phyloP scores from a whole-genome alignment of 1,284 basidiomycete species.

The Irpex sp. region DNA sequence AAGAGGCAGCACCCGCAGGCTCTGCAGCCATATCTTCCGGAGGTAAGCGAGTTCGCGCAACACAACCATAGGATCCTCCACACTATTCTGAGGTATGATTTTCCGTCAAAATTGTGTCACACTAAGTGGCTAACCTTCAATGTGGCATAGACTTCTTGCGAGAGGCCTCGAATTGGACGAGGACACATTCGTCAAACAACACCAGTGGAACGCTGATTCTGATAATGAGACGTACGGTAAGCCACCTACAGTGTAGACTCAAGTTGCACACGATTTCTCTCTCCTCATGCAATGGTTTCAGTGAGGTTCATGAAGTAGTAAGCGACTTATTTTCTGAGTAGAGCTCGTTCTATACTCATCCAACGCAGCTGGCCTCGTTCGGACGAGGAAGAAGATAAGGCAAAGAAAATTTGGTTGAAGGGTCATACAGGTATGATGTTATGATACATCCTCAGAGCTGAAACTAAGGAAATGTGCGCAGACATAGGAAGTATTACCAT shows the following conservation, averaged over 20 bases:
- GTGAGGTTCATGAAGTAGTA: constrained; percentile 60
- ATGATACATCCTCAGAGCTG: too few relatives aligned
- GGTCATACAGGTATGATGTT: constrained; percentile 50
- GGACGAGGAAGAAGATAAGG: constrained; percentile 50
- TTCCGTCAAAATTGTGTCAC: neutral
- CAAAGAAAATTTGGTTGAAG: constrained; percentile 57
- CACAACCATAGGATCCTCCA: constrained; percentile 29
- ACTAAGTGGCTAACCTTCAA: too few relatives aligned
- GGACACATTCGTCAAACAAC: constrained; percentile 30
- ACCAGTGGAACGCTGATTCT: constrained; percentile 21
- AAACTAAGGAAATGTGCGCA: constrained; percentile 17
- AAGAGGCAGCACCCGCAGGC: constrained; percentile 30
- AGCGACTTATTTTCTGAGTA: neutral
- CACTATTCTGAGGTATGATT: constrained; percentile 18
- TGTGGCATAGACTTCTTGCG: constrained; percentile 38
- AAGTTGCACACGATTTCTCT: neutral
- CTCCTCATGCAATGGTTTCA: constrained; percentile 15
- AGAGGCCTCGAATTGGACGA: constrained; percentile 33
- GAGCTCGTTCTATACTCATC: neutral
- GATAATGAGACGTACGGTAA: constrained; percentile 24
- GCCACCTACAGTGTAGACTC: neutral
- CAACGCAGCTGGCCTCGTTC: constrained; percentile 36
- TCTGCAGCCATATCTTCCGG: constrained; percentile 37
- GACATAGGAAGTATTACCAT: constrained; percentile 57
- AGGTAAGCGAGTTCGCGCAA: constrained; percentile 32